Evolutionary conservation across 2,329 filamentous ascomycete genomes (phyloP).

Genomic region (Torrubiella hemipterigena): DNA sequence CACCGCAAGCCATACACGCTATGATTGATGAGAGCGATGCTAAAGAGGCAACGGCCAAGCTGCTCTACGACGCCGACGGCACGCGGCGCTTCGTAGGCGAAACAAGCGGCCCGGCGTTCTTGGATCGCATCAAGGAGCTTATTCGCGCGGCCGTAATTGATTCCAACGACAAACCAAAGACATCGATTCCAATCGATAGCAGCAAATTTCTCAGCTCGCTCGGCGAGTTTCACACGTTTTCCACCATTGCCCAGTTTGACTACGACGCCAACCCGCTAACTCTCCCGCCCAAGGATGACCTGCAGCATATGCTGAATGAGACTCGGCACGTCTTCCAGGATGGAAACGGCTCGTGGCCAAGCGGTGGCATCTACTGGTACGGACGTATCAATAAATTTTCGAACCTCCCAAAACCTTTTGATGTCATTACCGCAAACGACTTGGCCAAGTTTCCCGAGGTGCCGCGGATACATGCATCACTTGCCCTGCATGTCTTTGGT

Average conservation of each 20-base stretch:
- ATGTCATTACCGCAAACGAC: slow-evolving; percentile 19
- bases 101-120: slow-evolving; percentile 36
- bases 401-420: slow-evolving; percentile 12
- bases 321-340: slow-evolving; percentile 33
- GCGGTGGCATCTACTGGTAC: slow-evolving; percentile 38
- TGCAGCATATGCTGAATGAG: slow-evolving; percentile 24
- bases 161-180: slow-evolving; percentile 6
- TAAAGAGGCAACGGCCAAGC: slow-evolving; percentile 20
- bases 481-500: slow-evolving; percentile 26
- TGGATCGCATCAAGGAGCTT: slow-evolving; percentile 35
- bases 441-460: slow-evolving; percentile 32
- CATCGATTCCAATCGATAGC: slow-evolving; percentile 10
- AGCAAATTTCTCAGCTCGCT: slow-evolving; percentile 25
- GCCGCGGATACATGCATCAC: slow-evolving; percentile 32
- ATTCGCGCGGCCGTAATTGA: slow-evolving; percentile 27
- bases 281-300: slow-evolving; percentile 24
- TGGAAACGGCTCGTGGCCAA: slow-evolving; percentile 24
- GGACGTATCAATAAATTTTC: slow-evolving; percentile 24
- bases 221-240: slow-evolving; percentile 34
- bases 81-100: slow-evolving; percentile 33
- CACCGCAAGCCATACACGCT: slow-evolving; percentile 6
- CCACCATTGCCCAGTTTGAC: slow-evolving; percentile 27
- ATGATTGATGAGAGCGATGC: slow-evolving; percentile 7
- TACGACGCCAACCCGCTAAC: slow-evolving; percentile 25
- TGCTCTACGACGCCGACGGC: slow-evolving; percentile 31